Evolutionary conservation across 164 flowering plant species (phyloP).

Genomic region (Hamamelis virginiana): DNA sequence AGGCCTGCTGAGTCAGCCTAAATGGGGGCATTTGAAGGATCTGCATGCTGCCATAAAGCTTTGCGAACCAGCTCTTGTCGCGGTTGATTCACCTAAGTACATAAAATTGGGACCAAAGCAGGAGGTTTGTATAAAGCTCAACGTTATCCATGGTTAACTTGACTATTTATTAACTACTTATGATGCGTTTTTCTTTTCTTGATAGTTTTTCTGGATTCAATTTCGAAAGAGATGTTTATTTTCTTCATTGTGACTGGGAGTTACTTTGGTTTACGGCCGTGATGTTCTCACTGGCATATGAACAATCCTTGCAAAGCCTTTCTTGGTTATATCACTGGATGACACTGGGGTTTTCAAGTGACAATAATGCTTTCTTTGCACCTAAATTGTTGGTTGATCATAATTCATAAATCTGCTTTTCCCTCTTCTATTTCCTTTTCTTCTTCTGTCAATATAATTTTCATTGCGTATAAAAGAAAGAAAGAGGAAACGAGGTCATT

Average conservation of each 20-base stretch:
- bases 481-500: too few species aligned
- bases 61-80: slow-evolving; percentile 86
- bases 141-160: neutral
- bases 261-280: too few species aligned
- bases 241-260: neutral
- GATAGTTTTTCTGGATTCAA: neutral
- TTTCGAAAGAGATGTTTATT: neutral
- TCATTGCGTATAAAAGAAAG: too few species aligned
- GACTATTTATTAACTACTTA: neutral
- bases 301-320: too few species aligned
- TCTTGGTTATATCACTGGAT: too few species aligned
- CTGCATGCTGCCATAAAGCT: slow-evolving; percentile 91
- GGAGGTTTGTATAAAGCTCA: slow-evolving; percentile 52
- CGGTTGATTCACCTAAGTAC: slow-evolving; percentile 71
- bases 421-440: too few species aligned
- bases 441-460: too few species aligned
- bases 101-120: slow-evolving; percentile 73
- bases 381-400: too few species aligned
- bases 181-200: neutral
- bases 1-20: slow-evolving; percentile 88
- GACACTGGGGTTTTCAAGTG: too few species aligned
- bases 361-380: too few species aligned
- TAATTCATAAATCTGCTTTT: too few species aligned
- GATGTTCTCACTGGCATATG: too few species aligned
- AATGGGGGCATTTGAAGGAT: slow-evolving; percentile 97